phyloP scores from a whole-genome alignment of 345 rosid species.

The Bruguiera sexangula region DNA sequence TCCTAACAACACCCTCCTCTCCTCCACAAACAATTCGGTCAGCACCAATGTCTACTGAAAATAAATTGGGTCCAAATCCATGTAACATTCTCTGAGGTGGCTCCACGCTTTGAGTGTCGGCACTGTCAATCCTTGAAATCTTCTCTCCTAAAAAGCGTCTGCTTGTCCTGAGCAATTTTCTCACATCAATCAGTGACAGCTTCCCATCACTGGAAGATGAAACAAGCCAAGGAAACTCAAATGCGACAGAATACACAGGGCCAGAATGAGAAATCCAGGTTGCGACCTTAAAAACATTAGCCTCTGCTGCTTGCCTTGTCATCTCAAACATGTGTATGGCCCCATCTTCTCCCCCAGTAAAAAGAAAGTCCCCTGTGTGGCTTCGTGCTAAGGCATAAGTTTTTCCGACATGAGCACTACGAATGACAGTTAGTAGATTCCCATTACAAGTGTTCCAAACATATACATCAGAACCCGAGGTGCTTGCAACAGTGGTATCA shows the following conservation, averaged over 20 bases:
- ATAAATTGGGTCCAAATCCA: slow-evolving; percentile 65
- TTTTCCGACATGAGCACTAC: slow-evolving; percentile 62
- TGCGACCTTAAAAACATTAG: slow-evolving; percentile 46
- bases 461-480: slow-evolving; percentile 81
- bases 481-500: slow-evolving; percentile 52
- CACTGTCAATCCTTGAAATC: slow-evolving; percentile 26
- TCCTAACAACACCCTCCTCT: slow-evolving; percentile 77
- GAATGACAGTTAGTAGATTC: slow-evolving; percentile 46
- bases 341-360: slow-evolving; percentile 96
- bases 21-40: slow-evolving; percentile 91
- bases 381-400: slow-evolving; percentile 69
- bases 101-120: slow-evolving; percentile 42
- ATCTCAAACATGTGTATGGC: slow-evolving; percentile 83
- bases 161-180: slow-evolving; percentile 62
- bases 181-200: slow-evolving; percentile 69
- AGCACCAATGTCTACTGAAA: slow-evolving; percentile 73
- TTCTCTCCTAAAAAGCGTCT: slow-evolving; percentile 29
- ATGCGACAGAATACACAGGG: slow-evolving; percentile 72
- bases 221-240: slow-evolving; percentile 98
- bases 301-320: slow-evolving; percentile 14
- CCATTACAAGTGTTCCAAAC: slow-evolving; percentile 64
- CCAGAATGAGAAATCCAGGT: slow-evolving; percentile 87
- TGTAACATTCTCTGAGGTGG: slow-evolving; percentile 94
- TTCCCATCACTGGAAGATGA: slow-evolving; percentile 86
- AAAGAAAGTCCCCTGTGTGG: slow-evolving; percentile 75